Conservation (phyloP, 345 rosid genomes). For the Salix suchowensis region DNA sequence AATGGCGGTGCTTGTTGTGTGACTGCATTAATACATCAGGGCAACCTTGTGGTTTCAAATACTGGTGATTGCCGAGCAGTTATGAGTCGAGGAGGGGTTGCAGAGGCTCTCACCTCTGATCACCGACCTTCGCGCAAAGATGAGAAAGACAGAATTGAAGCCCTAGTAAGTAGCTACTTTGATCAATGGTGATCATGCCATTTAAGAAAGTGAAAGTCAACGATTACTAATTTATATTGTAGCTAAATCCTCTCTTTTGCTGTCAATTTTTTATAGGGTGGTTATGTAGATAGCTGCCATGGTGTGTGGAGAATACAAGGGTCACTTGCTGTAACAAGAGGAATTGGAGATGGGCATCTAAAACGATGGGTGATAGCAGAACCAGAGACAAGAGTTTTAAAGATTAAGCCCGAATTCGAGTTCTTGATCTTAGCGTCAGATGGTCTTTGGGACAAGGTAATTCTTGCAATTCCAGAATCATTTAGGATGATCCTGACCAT, state of each 20-base stretch:
- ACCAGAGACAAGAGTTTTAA: slow-evolving; percentile 58
- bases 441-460: slow-evolving; percentile 86
- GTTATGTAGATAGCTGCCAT: slow-evolving; percentile 61
- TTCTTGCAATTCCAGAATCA: not conserved
- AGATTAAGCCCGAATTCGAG: slow-evolving; percentile 51
- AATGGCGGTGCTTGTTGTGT: slow-evolving; percentile 79
- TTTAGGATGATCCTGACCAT: not conserved
- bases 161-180: slow-evolving; percentile 43
- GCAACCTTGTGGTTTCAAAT: slow-evolving; percentile 58
- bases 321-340: slow-evolving; percentile 74
- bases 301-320: slow-evolving; percentile 91
- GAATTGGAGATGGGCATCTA: slow-evolving; percentile 64
- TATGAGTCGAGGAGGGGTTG: slow-evolving; percentile 58
- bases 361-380: slow-evolving; percentile 79
- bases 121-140: slow-evolving; percentile 61
- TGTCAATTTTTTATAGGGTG: slow-evolving; percentile 45
- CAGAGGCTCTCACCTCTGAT: slow-evolving; percentile 75
- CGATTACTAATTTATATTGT: not conserved
- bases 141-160: slow-evolving; percentile 60
- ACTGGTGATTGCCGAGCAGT: slow-evolving; percentile 89
- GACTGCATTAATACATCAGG: slow-evolving; percentile 58
- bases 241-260: not conserved
- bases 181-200: not conserved
- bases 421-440: slow-evolving; percentile 86
- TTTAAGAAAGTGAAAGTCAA: not conserved